Evolutionary conservation across 768 basidiomycete species (phyloP).

Genomic region (Trametes sanguinea): DNA sequence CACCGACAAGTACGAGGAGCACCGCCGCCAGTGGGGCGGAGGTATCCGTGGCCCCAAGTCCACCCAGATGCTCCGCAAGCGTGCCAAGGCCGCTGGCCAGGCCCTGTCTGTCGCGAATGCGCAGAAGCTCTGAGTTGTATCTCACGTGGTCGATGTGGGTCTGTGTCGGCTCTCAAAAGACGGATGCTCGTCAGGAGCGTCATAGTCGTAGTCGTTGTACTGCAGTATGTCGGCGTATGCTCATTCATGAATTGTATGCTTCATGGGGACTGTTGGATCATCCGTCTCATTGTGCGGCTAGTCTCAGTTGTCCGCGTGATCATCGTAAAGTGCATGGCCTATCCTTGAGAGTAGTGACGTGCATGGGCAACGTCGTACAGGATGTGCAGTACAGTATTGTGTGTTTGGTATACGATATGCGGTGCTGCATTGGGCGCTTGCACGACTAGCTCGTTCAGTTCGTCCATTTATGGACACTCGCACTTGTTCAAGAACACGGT

Average conservation of each 20-base stretch:
- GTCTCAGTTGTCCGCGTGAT: background rate
- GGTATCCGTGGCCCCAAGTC: constrained; percentile 95
- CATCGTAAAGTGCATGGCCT: no score
- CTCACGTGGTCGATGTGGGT: constrained; percentile 6
- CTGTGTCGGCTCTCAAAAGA: constrained; percentile 14
- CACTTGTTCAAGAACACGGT: background rate
- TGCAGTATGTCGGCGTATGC: constrained; percentile 9
- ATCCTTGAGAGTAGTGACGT: no score
- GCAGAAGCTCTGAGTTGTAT: constrained; percentile 58
- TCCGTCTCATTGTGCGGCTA: background rate
- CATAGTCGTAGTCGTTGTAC: constrained; percentile 13
- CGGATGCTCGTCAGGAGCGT: background rate
- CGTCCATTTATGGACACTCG: no score
- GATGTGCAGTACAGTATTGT: no score
- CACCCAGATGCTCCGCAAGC: constrained; percentile 89
- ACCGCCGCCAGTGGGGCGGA: constrained; percentile 93
- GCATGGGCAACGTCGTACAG: no score
- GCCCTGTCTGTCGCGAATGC: constrained; percentile 54
- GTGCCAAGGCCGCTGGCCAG: constrained; percentile 88
- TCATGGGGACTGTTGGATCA: background rate
- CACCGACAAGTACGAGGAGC: constrained; percentile 92
- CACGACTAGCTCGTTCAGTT: no score
- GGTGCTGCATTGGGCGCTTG: no score
- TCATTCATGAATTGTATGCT: constrained; percentile 22
- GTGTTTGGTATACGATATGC: no score